Conservation (phyloP, 352 stramenopile genomes). For the Globisporangium paroecandrum region DNA sequence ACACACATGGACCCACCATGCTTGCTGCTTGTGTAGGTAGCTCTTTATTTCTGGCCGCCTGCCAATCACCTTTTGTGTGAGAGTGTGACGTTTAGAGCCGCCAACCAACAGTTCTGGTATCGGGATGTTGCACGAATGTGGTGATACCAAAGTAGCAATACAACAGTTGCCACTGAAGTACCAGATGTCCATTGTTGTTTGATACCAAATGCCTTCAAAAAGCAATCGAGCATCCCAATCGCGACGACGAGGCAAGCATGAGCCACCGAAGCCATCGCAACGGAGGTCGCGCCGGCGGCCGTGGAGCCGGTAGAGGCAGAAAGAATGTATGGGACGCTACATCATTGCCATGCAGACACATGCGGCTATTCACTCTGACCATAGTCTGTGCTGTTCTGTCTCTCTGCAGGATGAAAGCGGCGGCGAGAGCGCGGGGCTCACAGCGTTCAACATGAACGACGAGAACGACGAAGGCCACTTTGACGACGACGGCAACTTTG, state of each 20-base stretch:
- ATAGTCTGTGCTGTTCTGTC: not conserved
- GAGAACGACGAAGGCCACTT: slow-evolving; percentile 86
- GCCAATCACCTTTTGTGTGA: slow-evolving; percentile 7
- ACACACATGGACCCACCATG: slow-evolving; percentile 16
- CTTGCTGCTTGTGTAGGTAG: not conserved
- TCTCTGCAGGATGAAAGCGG: slow-evolving; percentile 7
- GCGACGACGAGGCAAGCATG: slow-evolving; percentile 1
- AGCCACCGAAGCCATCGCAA: slow-evolving; percentile 9
- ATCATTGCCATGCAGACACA: not conserved
- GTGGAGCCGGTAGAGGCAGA: slow-evolving; percentile 3
- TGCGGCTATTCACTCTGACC: not conserved
- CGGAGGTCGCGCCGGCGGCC: slow-evolving; percentile 12
- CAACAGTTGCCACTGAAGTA: not conserved
- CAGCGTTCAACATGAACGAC: slow-evolving; percentile 81
- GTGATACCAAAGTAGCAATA: not conserved
- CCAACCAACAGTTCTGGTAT: slow-evolving; percentile 22
- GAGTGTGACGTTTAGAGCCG: slow-evolving; percentile 12
- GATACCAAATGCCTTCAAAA: slow-evolving; percentile 5
- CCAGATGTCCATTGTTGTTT: not conserved
- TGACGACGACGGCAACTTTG: slow-evolving; percentile 72
- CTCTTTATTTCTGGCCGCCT: slow-evolving; percentile 3
- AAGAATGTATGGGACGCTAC: not conserved
- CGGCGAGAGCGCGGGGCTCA: slow-evolving; percentile 48
- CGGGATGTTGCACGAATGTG: slow-evolving; percentile 11
- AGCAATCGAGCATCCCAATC: not conserved